Conservation (phyloP, 371 early-diverging fungal species). For the Chytridiales sp. region DNA sequence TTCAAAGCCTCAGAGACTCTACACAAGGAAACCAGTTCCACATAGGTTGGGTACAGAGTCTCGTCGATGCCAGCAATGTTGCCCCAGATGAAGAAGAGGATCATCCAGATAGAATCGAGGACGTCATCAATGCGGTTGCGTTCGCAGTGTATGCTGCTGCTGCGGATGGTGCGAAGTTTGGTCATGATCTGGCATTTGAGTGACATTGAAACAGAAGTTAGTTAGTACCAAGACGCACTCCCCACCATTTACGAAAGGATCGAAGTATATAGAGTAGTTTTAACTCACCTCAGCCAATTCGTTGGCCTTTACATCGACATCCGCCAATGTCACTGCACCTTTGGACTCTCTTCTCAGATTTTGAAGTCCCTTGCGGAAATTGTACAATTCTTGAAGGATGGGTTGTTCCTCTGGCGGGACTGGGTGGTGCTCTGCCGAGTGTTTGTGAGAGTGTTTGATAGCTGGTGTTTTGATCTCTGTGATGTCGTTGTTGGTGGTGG, state of each 20-base stretch:
- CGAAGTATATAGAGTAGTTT: neutral
- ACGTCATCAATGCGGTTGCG: constrained; percentile 30
- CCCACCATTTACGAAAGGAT: neutral
- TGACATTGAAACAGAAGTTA: neutral
- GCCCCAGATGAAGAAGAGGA: constrained; percentile 29
- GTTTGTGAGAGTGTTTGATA: too few species aligned
- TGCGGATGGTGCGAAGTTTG: constrained; percentile 15
- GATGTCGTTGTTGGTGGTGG: too few species aligned
- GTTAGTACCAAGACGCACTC: too few species aligned
- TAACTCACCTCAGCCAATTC: constrained; percentile 22
- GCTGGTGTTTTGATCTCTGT: too few species aligned
- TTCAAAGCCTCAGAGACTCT: constrained; percentile 21
- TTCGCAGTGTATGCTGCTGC: constrained; percentile 1
- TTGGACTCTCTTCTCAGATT: constrained; percentile 19
- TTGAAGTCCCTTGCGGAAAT: constrained; percentile 26
- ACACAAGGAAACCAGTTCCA: constrained; percentile 22
- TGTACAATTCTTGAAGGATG: constrained; percentile 22
- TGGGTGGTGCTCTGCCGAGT: too few species aligned
- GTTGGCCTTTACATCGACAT: constrained; percentile 30
- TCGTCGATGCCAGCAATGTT: constrained; percentile 27
- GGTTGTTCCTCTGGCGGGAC: constrained; percentile 27
- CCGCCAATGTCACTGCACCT: constrained; percentile 28
- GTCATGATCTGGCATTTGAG: constrained; percentile 31
- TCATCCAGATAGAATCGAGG: constrained; percentile 33
- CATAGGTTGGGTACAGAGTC: constrained; percentile 32